phyloP scores from a whole-genome alignment of 306 rosid species.

The Inga laurina region DNA sequence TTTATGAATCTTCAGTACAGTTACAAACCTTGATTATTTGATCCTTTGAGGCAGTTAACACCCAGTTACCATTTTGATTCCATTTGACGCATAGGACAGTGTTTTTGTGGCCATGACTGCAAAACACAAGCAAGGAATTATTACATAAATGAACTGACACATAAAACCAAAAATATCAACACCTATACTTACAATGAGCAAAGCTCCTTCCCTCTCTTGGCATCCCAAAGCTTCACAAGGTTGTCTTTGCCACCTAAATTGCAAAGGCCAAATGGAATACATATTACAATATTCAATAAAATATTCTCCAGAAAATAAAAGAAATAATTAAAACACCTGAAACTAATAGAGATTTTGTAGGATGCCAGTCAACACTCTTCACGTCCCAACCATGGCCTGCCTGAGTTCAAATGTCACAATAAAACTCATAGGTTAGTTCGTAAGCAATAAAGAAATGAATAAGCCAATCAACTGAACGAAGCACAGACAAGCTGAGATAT shows the following conservation, averaged over 20 bases:
- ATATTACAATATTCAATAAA: constrained; percentile 24
- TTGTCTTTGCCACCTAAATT: constrained; percentile 89
- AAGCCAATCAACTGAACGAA: not conserved
- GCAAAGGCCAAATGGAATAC: constrained; percentile 31
- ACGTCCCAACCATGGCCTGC: constrained; percentile 83
- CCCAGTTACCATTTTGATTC: constrained; percentile 86
- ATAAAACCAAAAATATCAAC: constrained; percentile 24
- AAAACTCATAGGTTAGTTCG: constrained; percentile 48
- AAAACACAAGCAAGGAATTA: constrained; percentile 36
- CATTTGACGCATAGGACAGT: constrained; percentile 73
- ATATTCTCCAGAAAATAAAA: constrained; percentile 29
- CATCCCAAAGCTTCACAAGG: constrained; percentile 98
- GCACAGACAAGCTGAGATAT: not conserved
- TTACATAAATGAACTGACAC: constrained; percentile 16
- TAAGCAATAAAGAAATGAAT: constrained; percentile 24
- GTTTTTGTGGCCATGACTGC: constrained; percentile 94
- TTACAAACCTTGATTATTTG: constrained; percentile 66
- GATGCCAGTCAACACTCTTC: constrained; percentile 99
- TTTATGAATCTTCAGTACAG: not conserved
- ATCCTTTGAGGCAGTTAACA: constrained; percentile 81
- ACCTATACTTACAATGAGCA: constrained; percentile 80
- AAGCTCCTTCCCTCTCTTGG: constrained; percentile 87
- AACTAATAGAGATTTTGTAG: constrained; percentile 87
- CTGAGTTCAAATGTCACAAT: constrained; percentile 32
- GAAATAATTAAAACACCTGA: constrained; percentile 65